Evolutionary conservation across 2,329 filamentous ascomycete species (phyloP).

Genomic region (Talaromyces pinophilus): DNA sequence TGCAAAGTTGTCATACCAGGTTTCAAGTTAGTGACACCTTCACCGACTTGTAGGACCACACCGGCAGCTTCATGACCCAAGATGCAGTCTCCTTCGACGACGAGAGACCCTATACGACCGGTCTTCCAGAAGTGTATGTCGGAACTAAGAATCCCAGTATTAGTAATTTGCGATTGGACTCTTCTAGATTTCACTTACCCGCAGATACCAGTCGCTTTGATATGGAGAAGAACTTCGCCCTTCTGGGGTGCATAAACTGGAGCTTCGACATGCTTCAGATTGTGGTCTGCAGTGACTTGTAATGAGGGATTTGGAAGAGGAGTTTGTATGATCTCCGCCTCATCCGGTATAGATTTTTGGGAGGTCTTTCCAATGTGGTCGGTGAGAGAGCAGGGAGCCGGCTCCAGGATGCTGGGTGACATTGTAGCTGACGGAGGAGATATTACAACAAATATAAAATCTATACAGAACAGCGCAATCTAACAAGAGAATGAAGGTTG

Average conservation of each 20-base stretch:
- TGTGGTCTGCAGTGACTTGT: slow-evolving; percentile 62
- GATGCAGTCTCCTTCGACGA: slow-evolving; percentile 64
- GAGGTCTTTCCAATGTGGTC: slow-evolving; percentile 3
- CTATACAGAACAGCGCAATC: not conserved
- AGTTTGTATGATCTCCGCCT: not conserved
- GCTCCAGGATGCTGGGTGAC: not conserved
- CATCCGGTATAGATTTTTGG: not conserved
- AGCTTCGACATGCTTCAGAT: slow-evolving; percentile 58
- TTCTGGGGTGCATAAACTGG: slow-evolving; percentile 57
- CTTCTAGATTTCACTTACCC: slow-evolving; percentile 45
- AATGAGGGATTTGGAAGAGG: slow-evolving; percentile 56
- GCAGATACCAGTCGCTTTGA: slow-evolving; percentile 66
- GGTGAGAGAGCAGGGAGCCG: not conserved
- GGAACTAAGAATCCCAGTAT: slow-evolving; percentile 47
- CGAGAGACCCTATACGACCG: slow-evolving; percentile 63
- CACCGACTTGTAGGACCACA: slow-evolving; percentile 59
- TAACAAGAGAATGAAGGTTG: not conserved
- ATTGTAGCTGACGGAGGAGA: not conserved
- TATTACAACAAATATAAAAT: too few species aligned
- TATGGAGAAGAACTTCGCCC: slow-evolving; percentile 61
- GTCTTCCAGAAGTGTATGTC: slow-evolving; percentile 70
- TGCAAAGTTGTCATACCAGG: slow-evolving; percentile 36
- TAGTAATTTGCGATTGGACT: not conserved
- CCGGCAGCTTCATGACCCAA: slow-evolving; percentile 67
- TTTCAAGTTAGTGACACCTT: slow-evolving; percentile 56